Conservation (phyloP, 495 filamentous ascomycete genomes). For the Penicillium arizonense region DNA sequence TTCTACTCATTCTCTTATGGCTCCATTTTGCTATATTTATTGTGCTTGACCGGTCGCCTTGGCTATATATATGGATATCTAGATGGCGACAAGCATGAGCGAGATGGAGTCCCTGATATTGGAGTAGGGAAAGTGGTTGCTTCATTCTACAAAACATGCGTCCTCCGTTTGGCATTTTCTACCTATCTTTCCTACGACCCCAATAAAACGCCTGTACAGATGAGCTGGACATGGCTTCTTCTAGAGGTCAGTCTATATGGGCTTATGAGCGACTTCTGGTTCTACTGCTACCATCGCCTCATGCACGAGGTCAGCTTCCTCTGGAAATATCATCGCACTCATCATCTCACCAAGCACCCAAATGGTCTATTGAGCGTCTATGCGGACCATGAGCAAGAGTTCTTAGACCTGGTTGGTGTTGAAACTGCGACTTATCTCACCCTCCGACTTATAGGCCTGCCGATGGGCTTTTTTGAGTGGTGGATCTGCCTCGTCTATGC, state of each 20-base stretch:
- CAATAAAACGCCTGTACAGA: conserved; percentile 14
- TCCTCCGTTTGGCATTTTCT: conserved; percentile 31
- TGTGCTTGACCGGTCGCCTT: no score
- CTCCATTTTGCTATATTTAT: no score
- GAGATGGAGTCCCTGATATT: conserved; percentile 36
- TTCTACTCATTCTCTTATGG: no score
- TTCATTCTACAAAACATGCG: conserved; percentile 26
- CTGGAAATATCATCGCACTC: conserved; percentile 42
- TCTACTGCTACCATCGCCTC: conserved; percentile 40
- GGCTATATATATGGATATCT: conserved; percentile 33
- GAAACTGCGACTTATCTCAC: conserved; percentile 34
- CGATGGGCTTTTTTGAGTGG: conserved; percentile 42
- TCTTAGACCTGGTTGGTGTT: conserved; percentile 36
- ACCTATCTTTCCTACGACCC: conserved; percentile 29
- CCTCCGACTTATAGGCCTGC: conserved; percentile 30
- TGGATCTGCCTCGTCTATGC: conserved; percentile 41
- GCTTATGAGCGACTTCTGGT: conserved; percentile 41
- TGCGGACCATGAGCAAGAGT: conserved; percentile 37
- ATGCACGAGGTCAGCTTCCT: conserved; percentile 33
- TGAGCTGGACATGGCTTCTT: conserved; percentile 28
- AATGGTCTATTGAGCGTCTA: conserved; percentile 34
- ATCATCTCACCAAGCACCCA: conserved; percentile 41
- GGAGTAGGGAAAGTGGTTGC: conserved; percentile 31
- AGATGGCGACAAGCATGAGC: conserved; percentile 37
- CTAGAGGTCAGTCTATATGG: conserved; percentile 34